A percentile compares a stretch with the other conserved stretches of the same genome.
These are phyloP conservation scores for Arachnomyces sp. DNA, from an alignment of 2,329 filamentous ascomycete genomes.

Conservation along the genomic window DNA sequence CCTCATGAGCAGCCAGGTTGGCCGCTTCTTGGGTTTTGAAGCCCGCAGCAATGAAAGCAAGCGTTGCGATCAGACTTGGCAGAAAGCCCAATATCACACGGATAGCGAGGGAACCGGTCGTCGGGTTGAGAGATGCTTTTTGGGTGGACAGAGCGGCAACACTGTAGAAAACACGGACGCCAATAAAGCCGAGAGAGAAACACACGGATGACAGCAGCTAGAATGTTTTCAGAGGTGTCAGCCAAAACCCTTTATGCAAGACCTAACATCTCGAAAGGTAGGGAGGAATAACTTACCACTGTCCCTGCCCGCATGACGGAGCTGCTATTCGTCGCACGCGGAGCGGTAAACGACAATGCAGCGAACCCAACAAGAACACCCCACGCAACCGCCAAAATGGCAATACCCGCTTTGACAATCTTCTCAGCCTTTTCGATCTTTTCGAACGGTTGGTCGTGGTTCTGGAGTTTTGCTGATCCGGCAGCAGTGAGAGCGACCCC, in stretches of 20 bases:
- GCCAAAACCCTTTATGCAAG: too few species aligned
- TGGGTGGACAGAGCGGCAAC: constrained; percentile 16
- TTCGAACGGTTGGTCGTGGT: constrained; percentile 5
- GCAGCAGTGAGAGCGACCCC: constrained; percentile 12
- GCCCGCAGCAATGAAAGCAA: constrained; percentile 16
- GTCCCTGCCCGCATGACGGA: constrained; percentile 3
- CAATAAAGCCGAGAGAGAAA: constrained; percentile 15
- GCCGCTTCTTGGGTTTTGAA: constrained; percentile 17
- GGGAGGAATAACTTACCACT: constrained; percentile 1
- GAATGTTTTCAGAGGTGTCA: not conserved
- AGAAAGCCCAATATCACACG: constrained; percentile 21
- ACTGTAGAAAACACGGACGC: constrained; percentile 20
- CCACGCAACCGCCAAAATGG: constrained; percentile 10
- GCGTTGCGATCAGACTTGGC: constrained; percentile 16
- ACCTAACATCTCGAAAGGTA: too few species aligned
- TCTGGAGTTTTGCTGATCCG: constrained; percentile 9
- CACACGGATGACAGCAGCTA: constrained; percentile 11
- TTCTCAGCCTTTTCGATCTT: constrained; percentile 1
- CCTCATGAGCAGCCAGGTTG: too few species aligned
- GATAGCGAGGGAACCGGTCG: constrained; percentile 15
- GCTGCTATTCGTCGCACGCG: not conserved
- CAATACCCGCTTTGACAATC: constrained; percentile 11
- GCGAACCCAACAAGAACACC: constrained; percentile 8
- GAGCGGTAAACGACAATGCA: constrained; percentile 6
- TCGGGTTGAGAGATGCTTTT: constrained; percentile 14